Evolutionary conservation across 495 filamentous ascomycete species (phyloP).

Genomic region (Mycothermus thermophilus): DNA sequence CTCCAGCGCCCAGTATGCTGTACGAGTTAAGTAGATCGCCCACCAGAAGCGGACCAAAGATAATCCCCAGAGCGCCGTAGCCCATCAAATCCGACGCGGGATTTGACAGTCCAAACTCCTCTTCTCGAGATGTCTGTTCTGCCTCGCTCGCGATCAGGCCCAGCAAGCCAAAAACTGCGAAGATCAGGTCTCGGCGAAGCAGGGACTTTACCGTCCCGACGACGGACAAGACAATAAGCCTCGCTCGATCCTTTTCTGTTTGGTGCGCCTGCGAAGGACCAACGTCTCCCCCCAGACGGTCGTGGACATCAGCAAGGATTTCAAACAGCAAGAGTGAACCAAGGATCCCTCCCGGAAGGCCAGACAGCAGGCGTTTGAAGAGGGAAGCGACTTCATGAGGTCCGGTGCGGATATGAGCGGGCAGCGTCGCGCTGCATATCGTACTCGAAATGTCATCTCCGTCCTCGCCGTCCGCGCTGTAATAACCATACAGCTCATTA

Average conservation of each 20-base stretch:
- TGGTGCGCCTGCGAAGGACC: slow-evolving; percentile 39
- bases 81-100: slow-evolving; percentile 42
- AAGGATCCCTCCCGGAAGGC: slow-evolving; percentile 60
- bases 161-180: slow-evolving; percentile 50
- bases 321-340: slow-evolving; percentile 55
- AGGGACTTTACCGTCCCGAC: slow-evolving; percentile 41
- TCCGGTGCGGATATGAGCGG: slow-evolving; percentile 37
- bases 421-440: slow-evolving; percentile 39
- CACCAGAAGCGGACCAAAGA: slow-evolving; percentile 51
- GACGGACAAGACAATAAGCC: slow-evolving; percentile 51
- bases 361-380: slow-evolving; percentile 56
- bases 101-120: slow-evolving; percentile 32
- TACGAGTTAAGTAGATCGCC: slow-evolving; percentile 40
- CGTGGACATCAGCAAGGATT: slow-evolving; percentile 47
- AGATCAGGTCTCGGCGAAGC: slow-evolving; percentile 48
- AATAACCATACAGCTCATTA: slow-evolving; percentile 48
- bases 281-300: slow-evolving; percentile 36
- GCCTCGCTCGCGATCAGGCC: slow-evolving; percentile 40
- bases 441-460: slow-evolving; percentile 35
- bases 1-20: slow-evolving; percentile 29
- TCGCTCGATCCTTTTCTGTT: slow-evolving; percentile 42
- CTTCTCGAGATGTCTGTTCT: slow-evolving; percentile 34
- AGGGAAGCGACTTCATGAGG: slow-evolving; percentile 60
- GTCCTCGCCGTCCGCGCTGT: slow-evolving; percentile 40
- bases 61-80: slow-evolving; percentile 46